Evolutionary conservation across 2,329 filamentous ascomycete species (phyloP).

Genomic region (Didymella exigua): DNA sequence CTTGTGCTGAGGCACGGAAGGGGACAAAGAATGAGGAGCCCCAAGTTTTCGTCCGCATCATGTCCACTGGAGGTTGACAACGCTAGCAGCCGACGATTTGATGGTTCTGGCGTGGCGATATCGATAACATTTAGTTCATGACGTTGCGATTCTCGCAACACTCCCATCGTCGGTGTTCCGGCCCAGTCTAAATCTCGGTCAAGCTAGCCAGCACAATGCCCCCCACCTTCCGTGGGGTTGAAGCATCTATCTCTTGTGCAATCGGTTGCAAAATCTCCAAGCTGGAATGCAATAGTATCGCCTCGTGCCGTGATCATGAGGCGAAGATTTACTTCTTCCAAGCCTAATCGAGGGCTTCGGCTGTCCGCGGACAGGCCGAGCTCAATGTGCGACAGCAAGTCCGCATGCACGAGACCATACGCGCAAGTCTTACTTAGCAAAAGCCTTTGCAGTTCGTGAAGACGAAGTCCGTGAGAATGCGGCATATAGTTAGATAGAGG

Average conservation of each 20-base stretch:
- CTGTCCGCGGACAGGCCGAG: neutral
- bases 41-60: slow-evolving; percentile 21
- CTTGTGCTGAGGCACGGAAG: neutral
- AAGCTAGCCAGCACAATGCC: slow-evolving; percentile 1
- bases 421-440: neutral
- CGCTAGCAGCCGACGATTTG: slow-evolving; percentile 5
- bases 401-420: neutral
- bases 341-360: neutral
- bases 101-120: slow-evolving; percentile 5
- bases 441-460: too few species aligned
- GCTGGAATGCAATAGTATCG: neutral
- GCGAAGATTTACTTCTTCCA: neutral
- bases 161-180: slow-evolving; percentile 7
- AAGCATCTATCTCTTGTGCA: neutral
- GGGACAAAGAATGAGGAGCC: neutral
- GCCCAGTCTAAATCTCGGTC: neutral
- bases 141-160: slow-evolving; percentile 7
- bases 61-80: slow-evolving; percentile 20
- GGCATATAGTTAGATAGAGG: neutral
- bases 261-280: neutral
- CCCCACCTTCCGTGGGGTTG: neutral
- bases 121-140: slow-evolving; percentile 8
- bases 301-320: neutral
- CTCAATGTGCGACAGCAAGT: neutral
- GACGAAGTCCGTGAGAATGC: neutral